phyloP scores from a whole-genome alignment of 495 filamentous ascomycete species.

The Neurospora pannonica region DNA sequence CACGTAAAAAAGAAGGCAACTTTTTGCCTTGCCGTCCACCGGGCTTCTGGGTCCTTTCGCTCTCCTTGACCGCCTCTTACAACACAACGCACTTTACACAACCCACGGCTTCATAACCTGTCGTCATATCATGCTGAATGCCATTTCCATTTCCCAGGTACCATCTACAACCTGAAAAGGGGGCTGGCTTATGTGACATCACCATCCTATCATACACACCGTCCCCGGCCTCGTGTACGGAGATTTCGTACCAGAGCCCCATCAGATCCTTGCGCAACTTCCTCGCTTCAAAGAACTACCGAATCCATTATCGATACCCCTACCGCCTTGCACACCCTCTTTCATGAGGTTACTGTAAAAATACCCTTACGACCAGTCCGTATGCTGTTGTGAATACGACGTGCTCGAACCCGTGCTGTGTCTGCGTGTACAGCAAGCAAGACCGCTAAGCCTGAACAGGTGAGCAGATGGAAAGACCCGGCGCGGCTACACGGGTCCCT shows the following conservation, averaged over 20 bases:
- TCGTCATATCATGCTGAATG: background rate
- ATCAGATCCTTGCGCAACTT: background rate
- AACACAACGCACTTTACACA: background rate
- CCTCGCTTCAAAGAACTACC: background rate
- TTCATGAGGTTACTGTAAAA: background rate
- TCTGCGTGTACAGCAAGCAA: background rate
- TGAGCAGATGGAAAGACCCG: background rate
- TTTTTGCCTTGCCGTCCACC: background rate
- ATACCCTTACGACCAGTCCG: background rate
- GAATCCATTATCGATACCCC: background rate
- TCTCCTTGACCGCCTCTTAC: background rate
- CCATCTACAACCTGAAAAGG: background rate
- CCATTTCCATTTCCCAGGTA: background rate
- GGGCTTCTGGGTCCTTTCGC: background rate
- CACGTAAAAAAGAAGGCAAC: background rate
- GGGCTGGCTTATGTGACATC: background rate
- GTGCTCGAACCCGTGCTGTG: background rate
- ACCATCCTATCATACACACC: background rate
- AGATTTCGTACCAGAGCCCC: background rate
- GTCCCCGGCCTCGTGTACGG: background rate
- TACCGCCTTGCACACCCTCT: background rate
- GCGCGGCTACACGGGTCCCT: conserved; percentile 1
- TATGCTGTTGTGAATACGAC: background rate
- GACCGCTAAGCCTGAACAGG: background rate
- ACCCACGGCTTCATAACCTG: background rate